phyloP scores from a whole-genome alignment of 1,284 basidiomycete species.

The Serendipita sp. region DNA sequence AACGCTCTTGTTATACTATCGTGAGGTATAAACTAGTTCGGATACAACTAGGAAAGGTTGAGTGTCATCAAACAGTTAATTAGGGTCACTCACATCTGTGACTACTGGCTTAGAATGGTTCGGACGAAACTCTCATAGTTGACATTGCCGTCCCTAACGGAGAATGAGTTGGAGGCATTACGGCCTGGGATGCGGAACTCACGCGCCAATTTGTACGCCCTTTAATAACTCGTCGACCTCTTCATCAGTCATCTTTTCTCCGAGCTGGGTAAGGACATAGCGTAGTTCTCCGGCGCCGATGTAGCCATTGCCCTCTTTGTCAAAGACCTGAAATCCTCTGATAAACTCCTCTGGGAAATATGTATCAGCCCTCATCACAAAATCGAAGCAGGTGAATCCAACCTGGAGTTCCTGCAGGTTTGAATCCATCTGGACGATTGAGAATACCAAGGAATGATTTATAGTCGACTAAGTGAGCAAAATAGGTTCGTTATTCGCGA shows the following conservation, averaged over 20 bases:
- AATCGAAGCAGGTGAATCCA: conserved; percentile 18
- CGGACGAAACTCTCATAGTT: conserved; percentile 95
- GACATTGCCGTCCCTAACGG: conserved; percentile 79
- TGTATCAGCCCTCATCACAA: neutral
- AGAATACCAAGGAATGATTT: conserved; percentile 82
- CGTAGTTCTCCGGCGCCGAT: conserved; percentile 85
- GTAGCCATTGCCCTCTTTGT: conserved; percentile 94
- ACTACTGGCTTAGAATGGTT: conserved; percentile 73
- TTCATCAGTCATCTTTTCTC: conserved; percentile 95
- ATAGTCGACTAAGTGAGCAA: conserved; percentile 56
- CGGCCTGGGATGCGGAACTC: conserved; percentile 23
- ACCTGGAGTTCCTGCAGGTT: conserved; percentile 88
- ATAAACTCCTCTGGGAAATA: conserved; percentile 82
- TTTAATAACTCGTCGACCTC: conserved; percentile 98
- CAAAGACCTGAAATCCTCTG: conserved; percentile 97
- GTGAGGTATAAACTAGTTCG: too few relatives aligned
- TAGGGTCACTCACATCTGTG: neutral
- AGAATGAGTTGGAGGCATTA: conserved; percentile 9
- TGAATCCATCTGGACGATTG: conserved; percentile 92
- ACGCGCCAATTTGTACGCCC: conserved; percentile 80
- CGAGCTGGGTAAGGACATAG: conserved; percentile 90
- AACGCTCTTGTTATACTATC: neutral
- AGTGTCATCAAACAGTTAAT: neutral
- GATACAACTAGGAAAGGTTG: neutral
- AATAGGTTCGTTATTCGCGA: conserved; percentile 1